Conservation (phyloP, 2,329 filamentous ascomycete species). For the Aspergillus sclerotialis region DNA sequence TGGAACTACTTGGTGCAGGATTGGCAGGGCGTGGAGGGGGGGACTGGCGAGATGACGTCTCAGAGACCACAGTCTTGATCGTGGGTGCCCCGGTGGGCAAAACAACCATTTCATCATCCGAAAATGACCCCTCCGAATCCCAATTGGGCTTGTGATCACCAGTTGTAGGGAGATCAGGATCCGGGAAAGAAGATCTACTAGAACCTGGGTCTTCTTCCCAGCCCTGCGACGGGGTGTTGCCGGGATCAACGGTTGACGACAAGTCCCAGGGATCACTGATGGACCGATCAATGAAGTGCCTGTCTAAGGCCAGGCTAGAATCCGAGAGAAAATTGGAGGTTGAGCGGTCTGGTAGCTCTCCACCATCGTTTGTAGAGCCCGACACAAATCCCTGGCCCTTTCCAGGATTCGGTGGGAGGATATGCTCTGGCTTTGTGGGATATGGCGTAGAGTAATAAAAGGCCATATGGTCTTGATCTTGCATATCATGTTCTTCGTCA, state of each 20-base stretch:
- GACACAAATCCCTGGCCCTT: slow-evolving; percentile 29
- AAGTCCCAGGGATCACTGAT: slow-evolving; percentile 27
- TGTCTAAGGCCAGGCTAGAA: slow-evolving; percentile 17
- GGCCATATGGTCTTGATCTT: slow-evolving; percentile 20
- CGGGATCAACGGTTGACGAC: slow-evolving; percentile 29
- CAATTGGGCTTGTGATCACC: slow-evolving; percentile 13
- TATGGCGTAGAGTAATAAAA: slow-evolving; percentile 39
- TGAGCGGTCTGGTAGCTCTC: slow-evolving; percentile 22
- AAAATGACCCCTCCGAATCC: slow-evolving; percentile 18
- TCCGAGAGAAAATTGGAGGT: slow-evolving; percentile 23
- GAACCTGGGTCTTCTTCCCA: slow-evolving; percentile 33
- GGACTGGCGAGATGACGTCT: slow-evolving; percentile 22
- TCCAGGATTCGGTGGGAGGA: slow-evolving; percentile 35
- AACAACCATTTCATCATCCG: slow-evolving; percentile 27
- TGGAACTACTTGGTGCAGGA: slow-evolving; percentile 26
- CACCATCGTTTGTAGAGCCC: slow-evolving; percentile 25
- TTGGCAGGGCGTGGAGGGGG: slow-evolving; percentile 14
- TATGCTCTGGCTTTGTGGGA: slow-evolving; percentile 42
- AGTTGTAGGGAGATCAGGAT: slow-evolving; percentile 15
- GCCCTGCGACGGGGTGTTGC: slow-evolving; percentile 29
- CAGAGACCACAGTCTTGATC: slow-evolving; percentile 30
- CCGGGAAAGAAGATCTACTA: slow-evolving; percentile 30
- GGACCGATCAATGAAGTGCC: slow-evolving; percentile 21
- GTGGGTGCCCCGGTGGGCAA: slow-evolving; percentile 27
- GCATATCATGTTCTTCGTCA: slow-evolving; percentile 21